Percentiles rank a stretch among this genome's conserved stretches.
phyloP scores from a whole-genome alignment of 768 basidiomycete genomes.

The Rossbeevera mucosa region DNA sequence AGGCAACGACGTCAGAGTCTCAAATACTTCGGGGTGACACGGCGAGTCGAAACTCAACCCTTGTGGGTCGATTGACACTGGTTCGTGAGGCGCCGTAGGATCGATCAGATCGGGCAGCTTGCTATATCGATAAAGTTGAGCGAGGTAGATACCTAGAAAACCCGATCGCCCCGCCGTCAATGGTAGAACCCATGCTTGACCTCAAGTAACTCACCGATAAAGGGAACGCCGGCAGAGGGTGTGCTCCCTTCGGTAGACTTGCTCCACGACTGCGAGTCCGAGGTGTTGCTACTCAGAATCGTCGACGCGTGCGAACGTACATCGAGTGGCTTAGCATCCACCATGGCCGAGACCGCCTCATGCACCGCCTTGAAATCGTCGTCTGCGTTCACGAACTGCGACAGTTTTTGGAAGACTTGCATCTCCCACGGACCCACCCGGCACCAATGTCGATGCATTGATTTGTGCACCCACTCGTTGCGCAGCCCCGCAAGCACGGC shows the following conservation, averaged over 20 bases:
- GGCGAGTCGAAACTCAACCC: constrained; percentile 64
- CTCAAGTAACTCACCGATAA: constrained; percentile 55
- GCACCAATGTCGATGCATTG: constrained; percentile 64
- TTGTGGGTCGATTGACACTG: constrained; percentile 58
- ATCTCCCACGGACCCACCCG: constrained; percentile 66
- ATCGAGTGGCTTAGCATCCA: constrained; percentile 60
- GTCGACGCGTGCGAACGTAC: constrained; percentile 50
- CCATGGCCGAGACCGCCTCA: constrained; percentile 55
- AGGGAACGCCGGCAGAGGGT: constrained; percentile 69
- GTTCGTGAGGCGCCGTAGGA: constrained; percentile 70
- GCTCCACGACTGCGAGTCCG: constrained; percentile 35
- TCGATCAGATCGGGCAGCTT: constrained; percentile 78
- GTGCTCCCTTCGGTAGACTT: constrained; percentile 40
- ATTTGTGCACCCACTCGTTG: constrained; percentile 60
- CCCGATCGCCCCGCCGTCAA: neutral
- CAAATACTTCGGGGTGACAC: constrained; percentile 76
- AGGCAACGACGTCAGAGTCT: constrained; percentile 65
- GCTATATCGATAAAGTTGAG: constrained; percentile 60
- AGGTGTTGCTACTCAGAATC: constrained; percentile 44
- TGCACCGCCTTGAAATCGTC: constrained; percentile 77
- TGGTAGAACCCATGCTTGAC: neutral
- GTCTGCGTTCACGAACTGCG: constrained; percentile 53
- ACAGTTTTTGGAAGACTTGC: constrained; percentile 70
- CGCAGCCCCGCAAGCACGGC: constrained; percentile 77
- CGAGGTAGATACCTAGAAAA: constrained; percentile 65